Conservation (phyloP, 257 asterid genomes). For the Verbena officinalis region DNA sequence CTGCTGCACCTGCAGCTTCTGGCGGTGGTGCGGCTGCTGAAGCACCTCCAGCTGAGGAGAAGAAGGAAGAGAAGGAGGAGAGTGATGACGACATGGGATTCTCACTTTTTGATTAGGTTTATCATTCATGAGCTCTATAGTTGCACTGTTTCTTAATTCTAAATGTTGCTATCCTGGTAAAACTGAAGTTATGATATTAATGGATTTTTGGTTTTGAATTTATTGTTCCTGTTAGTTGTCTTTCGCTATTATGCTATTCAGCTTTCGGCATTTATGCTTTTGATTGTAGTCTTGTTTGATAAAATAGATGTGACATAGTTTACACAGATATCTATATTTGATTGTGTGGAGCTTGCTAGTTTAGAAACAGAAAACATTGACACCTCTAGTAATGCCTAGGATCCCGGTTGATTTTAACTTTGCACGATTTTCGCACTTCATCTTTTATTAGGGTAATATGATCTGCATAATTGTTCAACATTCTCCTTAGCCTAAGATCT, state of each 20-base stretch:
- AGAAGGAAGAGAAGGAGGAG: constrained; percentile 73
- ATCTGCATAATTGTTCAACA: too few species aligned
- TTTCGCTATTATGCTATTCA: too few species aligned
- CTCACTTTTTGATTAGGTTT: constrained; percentile 61
- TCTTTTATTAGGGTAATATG: too few species aligned
- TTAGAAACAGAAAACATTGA: too few species aligned
- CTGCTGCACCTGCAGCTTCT: constrained; percentile 63
- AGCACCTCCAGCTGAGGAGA: constrained; percentile 64
- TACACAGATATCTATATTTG: too few species aligned
- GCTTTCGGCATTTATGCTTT: background rate
- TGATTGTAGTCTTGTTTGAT: background rate
- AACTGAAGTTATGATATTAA: constrained; percentile 25
- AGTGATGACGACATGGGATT: constrained; percentile 75
- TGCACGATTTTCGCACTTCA: too few species aligned
- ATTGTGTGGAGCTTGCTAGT: too few species aligned
- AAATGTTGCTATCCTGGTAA: constrained; percentile 8
- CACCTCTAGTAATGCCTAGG: too few species aligned
- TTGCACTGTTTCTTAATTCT: constrained; percentile 23
- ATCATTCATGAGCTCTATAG: constrained; percentile 1
- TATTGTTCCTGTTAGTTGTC: too few species aligned
- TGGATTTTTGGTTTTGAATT: constrained; percentile 19
- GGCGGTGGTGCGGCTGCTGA: constrained; percentile 64
- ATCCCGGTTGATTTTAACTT: too few species aligned
- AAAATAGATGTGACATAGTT: too few species aligned
- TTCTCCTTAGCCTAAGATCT: too few species aligned